Evolutionary conservation across 2,329 filamentous ascomycete genomes (phyloP).

Genomic region (Fusarium sp.): DNA sequence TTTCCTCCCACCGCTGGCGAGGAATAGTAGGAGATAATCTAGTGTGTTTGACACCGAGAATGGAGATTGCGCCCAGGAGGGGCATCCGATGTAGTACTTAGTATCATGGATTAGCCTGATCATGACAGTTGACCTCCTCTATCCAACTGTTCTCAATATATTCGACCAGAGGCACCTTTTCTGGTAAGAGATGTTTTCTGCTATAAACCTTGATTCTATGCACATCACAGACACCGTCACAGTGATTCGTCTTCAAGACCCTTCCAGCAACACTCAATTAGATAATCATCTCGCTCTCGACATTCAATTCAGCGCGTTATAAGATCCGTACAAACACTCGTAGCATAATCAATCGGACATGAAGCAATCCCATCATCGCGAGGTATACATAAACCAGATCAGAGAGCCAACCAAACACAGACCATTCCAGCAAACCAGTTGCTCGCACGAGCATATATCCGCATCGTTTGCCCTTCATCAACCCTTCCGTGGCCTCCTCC

Average conservation of each 20-base stretch:
- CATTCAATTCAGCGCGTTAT: neutral
- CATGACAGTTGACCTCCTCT: neutral
- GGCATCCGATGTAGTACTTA: neutral
- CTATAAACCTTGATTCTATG: neutral
- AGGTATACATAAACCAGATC: neutral
- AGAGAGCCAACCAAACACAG: neutral
- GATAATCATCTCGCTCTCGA: neutral
- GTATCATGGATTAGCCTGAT: neutral
- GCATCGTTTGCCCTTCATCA: neutral
- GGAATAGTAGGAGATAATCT: neutral
- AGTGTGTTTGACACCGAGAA: neutral
- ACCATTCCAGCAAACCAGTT: neutral
- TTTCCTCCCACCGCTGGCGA: slow-evolving; percentile 38
- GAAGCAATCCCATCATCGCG: neutral
- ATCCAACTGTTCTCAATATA: neutral
- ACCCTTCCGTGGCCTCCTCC: neutral
- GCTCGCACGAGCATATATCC: neutral
- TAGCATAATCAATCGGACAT: neutral
- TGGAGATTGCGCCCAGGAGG: neutral
- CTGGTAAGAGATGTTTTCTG: neutral
- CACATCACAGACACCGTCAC: neutral
- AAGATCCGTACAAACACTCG: slow-evolving; percentile 5
- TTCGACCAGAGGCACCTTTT: neutral
- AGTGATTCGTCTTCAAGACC: neutral
- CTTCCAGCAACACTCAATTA: neutral